These are phyloP conservation scores for Haplosporangium sp. DNA, from an alignment of 371 early-diverging fungal species.

Conservation along the genomic window DNA sequence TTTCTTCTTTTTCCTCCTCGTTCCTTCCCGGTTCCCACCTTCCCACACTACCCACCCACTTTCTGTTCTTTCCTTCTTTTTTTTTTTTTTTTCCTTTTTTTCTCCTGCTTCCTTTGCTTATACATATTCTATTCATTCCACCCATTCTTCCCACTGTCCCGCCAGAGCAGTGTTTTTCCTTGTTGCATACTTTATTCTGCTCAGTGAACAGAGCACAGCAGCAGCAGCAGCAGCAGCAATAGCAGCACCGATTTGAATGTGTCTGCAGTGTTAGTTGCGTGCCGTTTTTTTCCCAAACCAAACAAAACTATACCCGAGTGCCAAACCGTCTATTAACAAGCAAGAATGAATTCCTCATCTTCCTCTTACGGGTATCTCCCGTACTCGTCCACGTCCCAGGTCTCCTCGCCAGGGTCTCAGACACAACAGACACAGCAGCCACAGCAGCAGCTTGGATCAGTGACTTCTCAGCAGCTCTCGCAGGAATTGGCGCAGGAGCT, in stretches of 20 bases:
- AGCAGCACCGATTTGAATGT: too few species aligned
- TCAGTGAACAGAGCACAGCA: too few species aligned
- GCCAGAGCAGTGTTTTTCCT: too few species aligned
- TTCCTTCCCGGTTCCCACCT: neutral
- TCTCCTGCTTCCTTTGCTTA: neutral
- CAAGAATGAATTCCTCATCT: constrained; percentile 23
- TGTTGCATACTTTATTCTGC: too few species aligned
- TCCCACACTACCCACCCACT: neutral
- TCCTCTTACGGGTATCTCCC: constrained; percentile 38
- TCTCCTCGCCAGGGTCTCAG: constrained; percentile 32
- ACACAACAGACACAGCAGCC: constrained; percentile 11
- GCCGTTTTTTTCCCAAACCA: neutral
- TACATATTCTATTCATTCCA: neutral
- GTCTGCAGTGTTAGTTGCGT: neutral
- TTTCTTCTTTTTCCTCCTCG: constrained; percentile 1
- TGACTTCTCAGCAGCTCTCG: constrained; percentile 17
- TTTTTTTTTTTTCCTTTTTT: constrained; percentile 6
- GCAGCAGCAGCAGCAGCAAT: too few species aligned
- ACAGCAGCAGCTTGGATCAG: constrained; percentile 12
- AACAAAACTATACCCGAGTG: neutral
- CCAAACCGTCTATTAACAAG: neutral
- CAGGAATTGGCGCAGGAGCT: constrained; percentile 33
- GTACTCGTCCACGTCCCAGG: constrained; percentile 42
- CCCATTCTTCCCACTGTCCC: neutral
- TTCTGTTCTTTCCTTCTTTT: neutral